Evolutionary conservation across 371 early-diverging fungal species (phyloP), one percentile per base, ranked within the genome.

Genomic region (Circinella umbellata): DNA sequence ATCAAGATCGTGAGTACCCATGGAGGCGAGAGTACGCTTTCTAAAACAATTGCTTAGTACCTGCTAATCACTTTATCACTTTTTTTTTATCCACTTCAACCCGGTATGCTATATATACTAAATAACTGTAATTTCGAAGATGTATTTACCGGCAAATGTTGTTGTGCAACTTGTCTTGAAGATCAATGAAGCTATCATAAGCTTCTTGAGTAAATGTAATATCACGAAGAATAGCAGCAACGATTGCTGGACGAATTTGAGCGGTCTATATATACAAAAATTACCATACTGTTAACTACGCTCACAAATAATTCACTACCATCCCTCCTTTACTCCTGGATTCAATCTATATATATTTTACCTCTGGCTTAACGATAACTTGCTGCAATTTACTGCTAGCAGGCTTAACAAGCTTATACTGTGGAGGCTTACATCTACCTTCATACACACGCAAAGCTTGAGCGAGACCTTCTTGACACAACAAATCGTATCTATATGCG

Each of bases 1-100:
- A 77, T 98, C 99, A 46, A 99, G 86, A 80, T 99, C 99, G 73
- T 99, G 99, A 13, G 99, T 99, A 70, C 99, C 99, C 74, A 99
- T 98, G 18, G 99, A 95, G 17, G 97, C 99, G 68, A 99, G 83
- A 3, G 94, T 93, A 76, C 99, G 94, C 86, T 97, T 96, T 77
- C 95, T 93, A 65, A 47, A 64, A 42, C 11, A 42, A 9, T 42
- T 27, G 27, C 42, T 42, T 11, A 42, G 42, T 42, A 42, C 3
- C 3, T 42, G 11, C 27, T 27, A 42, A 11, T 42, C 6, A 9
- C 6, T 42, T n/a, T 15, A 18, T 8, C 17, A 3, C 38, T 53
- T n/a, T 69, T 63, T 49, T n/a, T 63, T n/a, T 15, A 37, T 27
- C 4, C 46, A 18, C 48, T 64, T 62, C 49, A 46, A 15, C 66